Conservation (phyloP, 495 filamentous ascomycete species). For the Annulohypoxylon bovei region DNA sequence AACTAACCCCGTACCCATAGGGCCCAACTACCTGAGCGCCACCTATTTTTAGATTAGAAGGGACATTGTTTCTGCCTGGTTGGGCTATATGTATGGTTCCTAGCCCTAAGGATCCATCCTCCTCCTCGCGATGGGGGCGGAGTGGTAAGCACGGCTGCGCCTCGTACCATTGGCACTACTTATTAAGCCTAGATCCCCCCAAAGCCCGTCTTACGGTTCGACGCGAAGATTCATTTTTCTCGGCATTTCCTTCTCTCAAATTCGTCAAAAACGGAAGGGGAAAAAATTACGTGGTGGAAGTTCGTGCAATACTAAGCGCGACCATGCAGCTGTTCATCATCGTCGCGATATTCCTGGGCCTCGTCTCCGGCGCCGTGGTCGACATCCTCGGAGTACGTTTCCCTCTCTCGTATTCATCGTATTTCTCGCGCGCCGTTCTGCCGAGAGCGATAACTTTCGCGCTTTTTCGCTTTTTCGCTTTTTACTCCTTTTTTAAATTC, state of each 20-base stretch:
- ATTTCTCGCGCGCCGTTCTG: not conserved
- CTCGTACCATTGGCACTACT: not conserved
- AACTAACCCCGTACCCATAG: not conserved
- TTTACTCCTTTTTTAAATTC: not conserved
- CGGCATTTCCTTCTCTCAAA: not conserved
- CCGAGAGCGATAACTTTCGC: not conserved
- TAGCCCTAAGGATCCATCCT: conserved; percentile 4
- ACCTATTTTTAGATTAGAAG: conserved; percentile 1
- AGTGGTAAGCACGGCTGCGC: conserved; percentile 2
- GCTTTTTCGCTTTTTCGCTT: not conserved
- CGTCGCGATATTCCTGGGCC: conserved; percentile 1
- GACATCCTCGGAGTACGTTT: conserved; percentile 4
- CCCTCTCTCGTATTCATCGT: not conserved
- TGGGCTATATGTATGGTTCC: not conserved
- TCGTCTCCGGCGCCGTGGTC: conserved; percentile 5
- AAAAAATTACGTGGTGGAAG: not conserved
- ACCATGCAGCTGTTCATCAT: not conserved
- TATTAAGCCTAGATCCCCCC: not conserved
- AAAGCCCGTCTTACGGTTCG: not conserved
- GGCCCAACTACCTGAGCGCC: not conserved
- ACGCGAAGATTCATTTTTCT: not conserved
- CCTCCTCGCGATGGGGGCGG: conserved; percentile 1
- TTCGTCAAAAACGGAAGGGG: not conserved
- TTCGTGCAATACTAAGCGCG: not conserved
- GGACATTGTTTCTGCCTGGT: not conserved